These are phyloP conservation scores for Oryza glaberrima DNA, from an alignment of 176 grass and related monocot genomes.

Conservation along the genomic window DNA sequence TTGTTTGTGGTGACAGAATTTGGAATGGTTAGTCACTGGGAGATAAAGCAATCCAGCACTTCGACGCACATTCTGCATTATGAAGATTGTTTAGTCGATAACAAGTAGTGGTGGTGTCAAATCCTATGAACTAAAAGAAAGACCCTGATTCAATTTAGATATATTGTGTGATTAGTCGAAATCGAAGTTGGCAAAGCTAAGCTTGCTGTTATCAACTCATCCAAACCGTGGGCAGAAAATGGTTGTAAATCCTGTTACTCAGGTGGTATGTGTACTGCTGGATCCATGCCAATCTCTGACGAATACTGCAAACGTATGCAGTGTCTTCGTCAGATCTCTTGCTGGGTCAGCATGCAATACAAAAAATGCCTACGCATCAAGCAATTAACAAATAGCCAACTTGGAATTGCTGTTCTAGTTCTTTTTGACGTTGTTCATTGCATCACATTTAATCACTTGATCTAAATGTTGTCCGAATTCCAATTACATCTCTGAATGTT, in stretches of 20 bases:
- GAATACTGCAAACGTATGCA: neutral
- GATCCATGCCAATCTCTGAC: neutral
- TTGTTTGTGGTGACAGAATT: conserved; percentile 4
- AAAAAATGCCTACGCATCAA: neutral
- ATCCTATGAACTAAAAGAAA: neutral
- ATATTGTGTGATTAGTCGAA: neutral
- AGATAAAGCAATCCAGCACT: conserved; percentile 22
- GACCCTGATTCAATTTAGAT: neutral
- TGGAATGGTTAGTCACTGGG: conserved; percentile 18
- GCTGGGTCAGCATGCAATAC: neutral
- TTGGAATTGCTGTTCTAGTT: neutral
- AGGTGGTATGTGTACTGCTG: neutral
- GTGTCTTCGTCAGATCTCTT: neutral
- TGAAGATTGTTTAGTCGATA: conserved; percentile 31
- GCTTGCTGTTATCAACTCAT: neutral
- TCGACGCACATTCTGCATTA: conserved; percentile 25
- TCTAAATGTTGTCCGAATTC: neutral
- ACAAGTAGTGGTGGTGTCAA: conserved; percentile 18
- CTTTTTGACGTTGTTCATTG: neutral
- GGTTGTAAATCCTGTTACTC: neutral
- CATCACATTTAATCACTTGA: neutral
- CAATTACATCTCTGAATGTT: neutral
- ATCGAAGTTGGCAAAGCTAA: neutral
- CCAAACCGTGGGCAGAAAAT: neutral
- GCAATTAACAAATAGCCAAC: neutral